Conservation (phyloP, 2,329 filamentous ascomycete genomes). For the Aspergillus fructus region DNA sequence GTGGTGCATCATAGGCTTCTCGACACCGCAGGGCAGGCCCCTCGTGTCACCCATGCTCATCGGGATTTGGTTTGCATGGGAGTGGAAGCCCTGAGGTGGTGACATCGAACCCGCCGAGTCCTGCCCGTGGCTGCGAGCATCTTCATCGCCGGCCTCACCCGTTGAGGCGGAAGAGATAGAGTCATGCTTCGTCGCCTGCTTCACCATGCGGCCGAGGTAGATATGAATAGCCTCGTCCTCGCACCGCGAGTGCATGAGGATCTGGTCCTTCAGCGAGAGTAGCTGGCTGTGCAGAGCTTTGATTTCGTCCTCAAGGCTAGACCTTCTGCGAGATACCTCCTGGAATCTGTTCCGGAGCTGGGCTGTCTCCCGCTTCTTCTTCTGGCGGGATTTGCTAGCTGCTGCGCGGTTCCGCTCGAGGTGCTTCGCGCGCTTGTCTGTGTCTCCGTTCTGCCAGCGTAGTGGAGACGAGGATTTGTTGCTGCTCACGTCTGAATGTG, state of each 20-base stretch:
- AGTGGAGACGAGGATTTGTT: not conserved
- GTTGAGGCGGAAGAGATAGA: not conserved
- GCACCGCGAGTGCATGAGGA: conserved; percentile 41
- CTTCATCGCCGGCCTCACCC: not conserved
- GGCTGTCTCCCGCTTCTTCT: conserved; percentile 60
- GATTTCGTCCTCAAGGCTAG: conserved; percentile 32
- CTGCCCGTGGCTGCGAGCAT: not conserved
- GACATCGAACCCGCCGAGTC: not conserved
- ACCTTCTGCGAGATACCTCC: conserved; percentile 36
- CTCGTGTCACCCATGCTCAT: not conserved
- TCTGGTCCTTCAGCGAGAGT: conserved; percentile 40
- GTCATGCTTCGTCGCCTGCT: conserved; percentile 28
- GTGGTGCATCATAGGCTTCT: conserved; percentile 1
- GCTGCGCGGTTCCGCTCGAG: conserved; percentile 61
- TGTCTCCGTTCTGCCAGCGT: not conserved
- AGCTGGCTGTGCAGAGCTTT: conserved; percentile 37
- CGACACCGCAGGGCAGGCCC: conserved; percentile 1
- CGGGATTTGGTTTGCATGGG: not conserved
- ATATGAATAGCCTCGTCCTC: conserved; percentile 38
- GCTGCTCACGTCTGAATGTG: not conserved
- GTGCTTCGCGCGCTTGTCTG: conserved; percentile 48
- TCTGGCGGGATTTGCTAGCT: conserved; percentile 61
- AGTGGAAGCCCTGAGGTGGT: not conserved
- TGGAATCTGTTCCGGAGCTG: conserved; percentile 46
- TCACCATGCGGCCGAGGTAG: conserved; percentile 39